These are phyloP conservation scores for Adansonia digitata DNA, from an alignment of 345 rosid genomes.

Conservation along the genomic window DNA sequence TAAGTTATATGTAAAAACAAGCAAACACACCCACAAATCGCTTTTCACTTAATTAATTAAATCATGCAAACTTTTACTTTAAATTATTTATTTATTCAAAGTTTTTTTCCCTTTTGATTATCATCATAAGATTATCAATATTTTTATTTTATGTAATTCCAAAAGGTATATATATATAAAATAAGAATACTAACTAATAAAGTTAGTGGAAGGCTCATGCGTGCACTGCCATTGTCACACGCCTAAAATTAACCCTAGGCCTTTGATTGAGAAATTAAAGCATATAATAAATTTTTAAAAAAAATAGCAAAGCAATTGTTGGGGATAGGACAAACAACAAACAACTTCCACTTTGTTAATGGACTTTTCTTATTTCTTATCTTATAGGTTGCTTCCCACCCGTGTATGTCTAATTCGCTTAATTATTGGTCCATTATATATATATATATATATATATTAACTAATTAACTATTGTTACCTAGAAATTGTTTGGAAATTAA, in stretches of 20 bases:
- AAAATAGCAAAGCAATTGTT: neutral
- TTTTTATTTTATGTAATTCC: neutral
- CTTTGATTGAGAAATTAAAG: conserved; percentile 4
- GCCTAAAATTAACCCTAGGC: conserved; percentile 2
- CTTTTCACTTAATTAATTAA: neutral
- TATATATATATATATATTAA: neutral
- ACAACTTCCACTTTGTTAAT: conserved; percentile 1
- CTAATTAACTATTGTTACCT: neutral
- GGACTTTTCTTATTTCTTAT: neutral
- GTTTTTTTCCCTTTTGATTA: neutral
- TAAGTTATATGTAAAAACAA: neutral
- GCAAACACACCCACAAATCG: neutral
- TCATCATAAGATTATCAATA: neutral
- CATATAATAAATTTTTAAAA: neutral
- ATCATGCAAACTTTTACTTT: neutral
- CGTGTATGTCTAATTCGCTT: neutral
- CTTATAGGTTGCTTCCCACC: neutral
- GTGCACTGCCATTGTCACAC: conserved; percentile 8
- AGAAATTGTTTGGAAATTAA: neutral
- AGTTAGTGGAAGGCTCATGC: conserved; percentile 11
- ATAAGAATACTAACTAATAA: neutral
- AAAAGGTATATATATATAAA: neutral
- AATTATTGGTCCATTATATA: neutral
- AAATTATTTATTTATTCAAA: neutral
- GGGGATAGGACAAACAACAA: neutral